Base-by-base conservation (phyloP, 2,329 filamentous ascomycete species). In the Zymoseptoria crescenta region DNA sequence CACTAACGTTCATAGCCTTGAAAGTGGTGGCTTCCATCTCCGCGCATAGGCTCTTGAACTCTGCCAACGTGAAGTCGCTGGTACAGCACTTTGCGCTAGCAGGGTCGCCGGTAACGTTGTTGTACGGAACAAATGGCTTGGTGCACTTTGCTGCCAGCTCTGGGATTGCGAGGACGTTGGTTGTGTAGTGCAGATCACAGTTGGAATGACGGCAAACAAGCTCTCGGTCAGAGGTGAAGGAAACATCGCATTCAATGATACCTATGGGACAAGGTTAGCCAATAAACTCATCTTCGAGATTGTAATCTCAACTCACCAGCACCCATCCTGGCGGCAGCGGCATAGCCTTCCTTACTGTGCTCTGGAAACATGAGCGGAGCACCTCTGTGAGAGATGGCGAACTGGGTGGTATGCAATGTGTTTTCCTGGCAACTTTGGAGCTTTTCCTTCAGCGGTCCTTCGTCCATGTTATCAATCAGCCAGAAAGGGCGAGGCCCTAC, bases 11-110 rank as follows among this genome's bases (percentile, higher is more conserved):
- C 20, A 80, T 80, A 35, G 84, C 86, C 52, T 75, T 79, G 63
- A 77, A 72, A 67, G 87, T 84, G 69, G 74, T 81, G 54, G 81
- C 81, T 68, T 89, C 87, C 84, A 87, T 88, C 74, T 88, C 88
- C 67, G 81, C 81, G 74, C 87, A 89, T 4, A 89, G 80, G 4
- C 79, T 76, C 72, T 84, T 83, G 77, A 83, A 88, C 73, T 89
- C 87, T 52, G 78, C 78, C 41, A 87, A 74, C 0, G 86, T 88
- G 68, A 89, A 82, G 69, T 89, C 87, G 65, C 80, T 84, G 2
- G 87, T 88, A 77, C 87, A 89, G 78, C 87, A 89, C 64, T 82
- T 82, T 10, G 85, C 86, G 16, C 75, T 78, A 1, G 87, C 87
- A 0, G 76, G 83, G 80, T 56, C 59, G 27, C 67, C 66, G 9